A percentile compares a stretch with the other conserved stretches of the same genome.
phyloP scores from a whole-genome alignment of 208 protist species.

The Giardia muris region DNA sequence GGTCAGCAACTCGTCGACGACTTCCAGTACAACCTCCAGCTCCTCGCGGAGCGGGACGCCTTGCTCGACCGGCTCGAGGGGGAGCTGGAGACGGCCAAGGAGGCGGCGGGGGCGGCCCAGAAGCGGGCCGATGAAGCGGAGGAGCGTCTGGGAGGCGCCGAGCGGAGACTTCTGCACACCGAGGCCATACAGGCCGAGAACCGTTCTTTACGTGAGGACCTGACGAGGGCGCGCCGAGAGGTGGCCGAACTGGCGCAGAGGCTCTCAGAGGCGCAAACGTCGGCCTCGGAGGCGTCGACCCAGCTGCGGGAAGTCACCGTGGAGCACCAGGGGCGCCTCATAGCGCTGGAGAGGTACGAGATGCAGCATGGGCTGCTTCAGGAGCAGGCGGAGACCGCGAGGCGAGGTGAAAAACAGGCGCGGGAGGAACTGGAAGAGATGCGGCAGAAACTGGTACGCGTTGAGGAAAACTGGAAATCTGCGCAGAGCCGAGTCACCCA shows the following conservation, averaged over 20 bases:
- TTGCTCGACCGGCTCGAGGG: background rate
- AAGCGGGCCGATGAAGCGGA: background rate
- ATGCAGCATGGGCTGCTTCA: background rate
- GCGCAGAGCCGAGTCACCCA: background rate
- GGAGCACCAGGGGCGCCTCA: background rate
- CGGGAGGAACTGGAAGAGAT: background rate
- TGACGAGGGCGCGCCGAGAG: background rate
- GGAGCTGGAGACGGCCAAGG: background rate
- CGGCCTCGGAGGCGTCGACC: background rate
- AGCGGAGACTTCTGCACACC: background rate
- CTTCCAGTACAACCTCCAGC: background rate
- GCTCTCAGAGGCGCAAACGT: background rate
- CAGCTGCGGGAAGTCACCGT: background rate
- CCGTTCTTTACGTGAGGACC: background rate
- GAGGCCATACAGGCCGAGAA: background rate
- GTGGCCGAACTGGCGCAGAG: background rate
- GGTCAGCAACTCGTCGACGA: background rate
- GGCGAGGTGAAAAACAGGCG: background rate
- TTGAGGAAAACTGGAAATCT: background rate
- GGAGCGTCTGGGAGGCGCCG: background rate
- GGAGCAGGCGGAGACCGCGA: background rate
- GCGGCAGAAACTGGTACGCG: background rate
- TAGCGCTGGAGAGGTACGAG: background rate
- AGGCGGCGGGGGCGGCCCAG: background rate
- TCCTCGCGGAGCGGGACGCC: background rate